A percentile compares a stretch with the other conserved stretches of the same genome.
phyloP scores from a whole-genome alignment of 345 rosid genomes.

The Linum tenue region DNA sequence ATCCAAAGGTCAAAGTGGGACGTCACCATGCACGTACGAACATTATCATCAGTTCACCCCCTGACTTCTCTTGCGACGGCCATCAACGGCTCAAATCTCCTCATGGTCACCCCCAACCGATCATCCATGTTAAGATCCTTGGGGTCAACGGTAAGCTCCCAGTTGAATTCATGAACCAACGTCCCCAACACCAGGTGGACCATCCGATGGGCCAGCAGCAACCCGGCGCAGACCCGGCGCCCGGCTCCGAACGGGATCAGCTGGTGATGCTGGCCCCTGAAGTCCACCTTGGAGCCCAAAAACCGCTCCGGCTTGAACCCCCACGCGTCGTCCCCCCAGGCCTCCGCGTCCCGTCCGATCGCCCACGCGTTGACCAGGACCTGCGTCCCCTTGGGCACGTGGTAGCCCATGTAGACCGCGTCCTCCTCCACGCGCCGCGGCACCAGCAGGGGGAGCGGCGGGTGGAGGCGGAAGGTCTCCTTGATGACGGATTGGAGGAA shows the following conservation, averaged over 20 bases:
- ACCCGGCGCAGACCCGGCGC: conserved; percentile 39
- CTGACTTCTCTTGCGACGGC: conserved; percentile 14
- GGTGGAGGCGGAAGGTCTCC: conserved; percentile 47
- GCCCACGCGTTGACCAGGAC: conserved; percentile 55
- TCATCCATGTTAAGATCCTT: conserved; percentile 19
- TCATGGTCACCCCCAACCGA: conserved; percentile 11
- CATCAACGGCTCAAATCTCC: conserved; percentile 18
- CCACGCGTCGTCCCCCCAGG: conserved; percentile 42
- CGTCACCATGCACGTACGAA: not conserved
- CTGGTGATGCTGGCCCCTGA: conserved; percentile 33
- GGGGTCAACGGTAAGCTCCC: conserved; percentile 17
- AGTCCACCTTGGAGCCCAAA: conserved; percentile 29
- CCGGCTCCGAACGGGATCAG: conserved; percentile 44
- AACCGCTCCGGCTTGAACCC: conserved; percentile 37
- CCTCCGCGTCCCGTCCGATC: conserved; percentile 45
- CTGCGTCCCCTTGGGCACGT: conserved; percentile 39
- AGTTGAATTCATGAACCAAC: conserved; percentile 35
- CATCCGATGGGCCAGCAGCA: conserved; percentile 28
- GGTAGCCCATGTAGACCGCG: conserved; percentile 40
- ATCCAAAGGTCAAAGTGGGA: no score
- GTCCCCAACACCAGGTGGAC: conserved; percentile 26
- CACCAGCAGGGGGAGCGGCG: conserved; percentile 50
- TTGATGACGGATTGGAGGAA: conserved; percentile 41
- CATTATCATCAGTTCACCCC: not conserved
- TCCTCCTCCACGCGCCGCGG: conserved; percentile 43